Base-by-base conservation (phyloP, 2,329 filamentous ascomycete genomes). In the Pseudomassariella vexata region DNA sequence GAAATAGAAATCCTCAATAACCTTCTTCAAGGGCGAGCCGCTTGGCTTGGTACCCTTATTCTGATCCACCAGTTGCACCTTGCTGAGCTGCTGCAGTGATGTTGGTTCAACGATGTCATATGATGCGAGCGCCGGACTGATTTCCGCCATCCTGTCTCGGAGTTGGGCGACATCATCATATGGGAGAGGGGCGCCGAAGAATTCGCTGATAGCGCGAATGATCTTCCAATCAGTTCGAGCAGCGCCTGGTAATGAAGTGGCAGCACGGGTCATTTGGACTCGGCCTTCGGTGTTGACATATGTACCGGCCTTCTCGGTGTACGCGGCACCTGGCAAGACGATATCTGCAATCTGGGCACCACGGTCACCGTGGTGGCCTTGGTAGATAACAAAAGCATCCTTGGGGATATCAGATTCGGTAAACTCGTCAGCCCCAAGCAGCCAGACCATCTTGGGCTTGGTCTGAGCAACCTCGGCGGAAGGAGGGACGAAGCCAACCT, bases 221-320 rank as follows among this genome's bases (percentile, higher is more conserved):
- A 98, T 96, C 78, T 96, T 98, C 92, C 92, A 98, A 66, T 98
- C 92, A 42, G 92, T 90, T 54, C 92, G 79, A 35, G 90, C 79
- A 32, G 88, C 92, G 38, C 92, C 92, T 16, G 88, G 86, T 44
- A 95, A 72, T 27, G 84, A 85, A 22, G 88, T 94, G 19, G 92
- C 92, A 28, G 86, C 82, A 45, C 92, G 85, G 33, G 85, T 92
- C 70, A 95, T 83, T 66, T 98, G 92, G 15, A 92, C 87, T 49
- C 92, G 85, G 35, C 92, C 92, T 63, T 98, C 92, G 0, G 92
- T 96, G 76, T 96, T 98, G 65, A 98, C 78, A 55, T 94, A 98
- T 26, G 92, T 98, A 38, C 80, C 89, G 16, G 83, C 79, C 72
- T 96, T 98, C 69, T 98, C 92, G 16, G 90, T 96, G 68, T 95